Percentiles rank a stretch among this genome's conserved stretches.
These are phyloP conservation scores for Auricularia heimuer DNA, from an alignment of 768 basidiomycete genomes.

Conservation along the genomic window DNA sequence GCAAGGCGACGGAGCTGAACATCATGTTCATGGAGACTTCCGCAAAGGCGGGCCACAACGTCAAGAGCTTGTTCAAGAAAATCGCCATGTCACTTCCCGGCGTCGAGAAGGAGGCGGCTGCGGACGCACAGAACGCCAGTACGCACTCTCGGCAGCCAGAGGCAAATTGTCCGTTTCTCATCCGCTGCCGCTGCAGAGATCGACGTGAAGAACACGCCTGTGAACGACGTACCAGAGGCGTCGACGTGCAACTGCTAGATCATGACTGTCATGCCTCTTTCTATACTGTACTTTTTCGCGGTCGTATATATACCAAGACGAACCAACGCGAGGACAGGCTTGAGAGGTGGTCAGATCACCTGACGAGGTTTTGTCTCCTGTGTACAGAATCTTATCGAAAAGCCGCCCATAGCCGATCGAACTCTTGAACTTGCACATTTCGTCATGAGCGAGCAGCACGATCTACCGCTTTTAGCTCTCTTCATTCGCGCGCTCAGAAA, in stretches of 20 bases:
- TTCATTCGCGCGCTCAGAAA: constrained; percentile 32
- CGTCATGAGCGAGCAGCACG: constrained; percentile 4
- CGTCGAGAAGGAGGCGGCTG: constrained; percentile 68
- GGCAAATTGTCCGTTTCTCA: too few relatives aligned
- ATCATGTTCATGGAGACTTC: constrained; percentile 99
- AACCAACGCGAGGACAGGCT: too few relatives aligned
- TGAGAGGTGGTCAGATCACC: too few relatives aligned
- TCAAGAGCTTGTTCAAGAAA: constrained; percentile 98
- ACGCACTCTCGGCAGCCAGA: constrained; percentile 4
- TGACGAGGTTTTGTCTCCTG: too few relatives aligned
- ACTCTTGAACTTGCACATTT: too few relatives aligned
- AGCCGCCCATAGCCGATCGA: too few relatives aligned
- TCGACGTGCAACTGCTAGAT: constrained; percentile 70
- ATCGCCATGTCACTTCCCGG: constrained; percentile 97
- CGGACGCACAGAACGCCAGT: constrained; percentile 38
- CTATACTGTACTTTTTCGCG: not conserved
- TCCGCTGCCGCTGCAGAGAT: constrained; percentile 49
- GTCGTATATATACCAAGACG: not conserved
- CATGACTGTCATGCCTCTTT: not conserved
- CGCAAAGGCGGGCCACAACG: constrained; percentile 98
- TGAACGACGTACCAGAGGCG: constrained; percentile 71
- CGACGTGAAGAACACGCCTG: constrained; percentile 70
- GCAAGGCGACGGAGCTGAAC: constrained; percentile 78
- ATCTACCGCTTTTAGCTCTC: constrained; percentile 26
- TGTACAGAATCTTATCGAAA: too few relatives aligned